Base-by-base conservation (phyloP, 2,329 filamentous ascomycete genomes). In the Penicillium sclerotigenum region DNA sequence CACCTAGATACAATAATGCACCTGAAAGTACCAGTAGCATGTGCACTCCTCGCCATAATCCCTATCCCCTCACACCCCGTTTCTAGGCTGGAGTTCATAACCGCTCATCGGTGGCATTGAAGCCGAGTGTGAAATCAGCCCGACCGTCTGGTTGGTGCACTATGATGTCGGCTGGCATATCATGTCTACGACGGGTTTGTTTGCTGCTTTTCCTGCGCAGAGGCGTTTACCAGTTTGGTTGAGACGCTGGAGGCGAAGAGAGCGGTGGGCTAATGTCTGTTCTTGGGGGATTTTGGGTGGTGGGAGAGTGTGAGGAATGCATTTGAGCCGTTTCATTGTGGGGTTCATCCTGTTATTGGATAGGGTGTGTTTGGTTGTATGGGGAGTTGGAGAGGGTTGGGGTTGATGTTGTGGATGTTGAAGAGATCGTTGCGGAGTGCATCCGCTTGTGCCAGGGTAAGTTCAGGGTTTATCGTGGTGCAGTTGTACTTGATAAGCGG, bases 251-350 rank as follows among this genome's bases (percentile, higher is more conserved):
- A 84, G 64, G 81, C 80, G 0, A 77, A 80, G 60, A 73, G 79
- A 22, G 81, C n/a, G 81, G 2, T 83, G 81, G 81, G 75, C 77
- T 5, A 79, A 80, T 56, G 79, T 82, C 20, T 75, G 77, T 57
- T 11, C 29, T 6, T 68, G 73, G 34, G 67, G 75, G 4, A 73
- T 79, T 31, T 43, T 31, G 58, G 51, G 2, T 24, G 54, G n/a
- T 83, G 81, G 81, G 80, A 83, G 69, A 78, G 80, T 9, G 71
- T 77, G 61, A 75, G 75, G 59, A 83, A 83, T 58, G 76, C 79
- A 1, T 83, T 83, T 69, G 83, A 84, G 64, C 81, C 81, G 0
- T 84, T 80, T 57, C 81, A 81, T 0, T 83, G 81, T 64, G 81
- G 81, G 1, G 80, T 82, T 59, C 81, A 84, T 65, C 80, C 81